These are phyloP conservation scores for Microsporum ferrugineum DNA, from an alignment of 2,329 filamentous ascomycete genomes.

Conservation along the genomic window DNA sequence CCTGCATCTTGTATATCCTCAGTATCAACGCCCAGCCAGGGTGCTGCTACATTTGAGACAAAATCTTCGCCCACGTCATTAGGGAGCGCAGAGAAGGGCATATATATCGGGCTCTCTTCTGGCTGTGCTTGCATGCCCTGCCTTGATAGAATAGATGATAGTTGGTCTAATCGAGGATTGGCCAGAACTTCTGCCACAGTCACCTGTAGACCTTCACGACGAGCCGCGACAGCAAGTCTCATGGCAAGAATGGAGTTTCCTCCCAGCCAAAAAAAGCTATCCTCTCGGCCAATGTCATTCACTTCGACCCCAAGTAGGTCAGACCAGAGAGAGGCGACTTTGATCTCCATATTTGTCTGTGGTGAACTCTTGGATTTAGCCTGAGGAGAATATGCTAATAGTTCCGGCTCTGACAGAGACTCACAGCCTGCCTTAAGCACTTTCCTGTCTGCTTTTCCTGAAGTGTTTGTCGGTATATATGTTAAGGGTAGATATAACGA, in stretches of 20 bases:
- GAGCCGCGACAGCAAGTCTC: conserved; percentile 47
- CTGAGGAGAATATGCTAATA: neutral
- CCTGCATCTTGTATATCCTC: neutral
- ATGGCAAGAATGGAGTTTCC: conserved; percentile 49
- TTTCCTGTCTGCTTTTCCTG: conserved; percentile 30
- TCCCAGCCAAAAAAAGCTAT: conserved; percentile 47
- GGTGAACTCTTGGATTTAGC: neutral
- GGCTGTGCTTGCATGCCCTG: neutral
- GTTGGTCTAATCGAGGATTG: neutral
- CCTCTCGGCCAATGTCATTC: conserved; percentile 38
- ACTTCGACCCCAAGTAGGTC: conserved; percentile 36
- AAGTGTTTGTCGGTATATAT: conserved; percentile 17
- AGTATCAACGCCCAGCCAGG: neutral
- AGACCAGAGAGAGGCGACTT: conserved; percentile 35
- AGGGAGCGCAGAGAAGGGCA: neutral
- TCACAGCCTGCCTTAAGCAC: neutral
- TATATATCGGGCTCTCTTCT: neutral
- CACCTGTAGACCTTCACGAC: conserved; percentile 39
- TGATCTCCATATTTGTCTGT: neutral
- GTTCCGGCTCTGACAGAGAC: neutral
- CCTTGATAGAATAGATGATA: neutral
- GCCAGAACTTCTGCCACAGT: conserved; percentile 47
- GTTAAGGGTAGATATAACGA: conserved; percentile 24
- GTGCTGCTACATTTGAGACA: neutral
- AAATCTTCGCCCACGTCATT: neutral